Conservation (phyloP, 306 rosid species). For the Casuarina glauca region DNA sequence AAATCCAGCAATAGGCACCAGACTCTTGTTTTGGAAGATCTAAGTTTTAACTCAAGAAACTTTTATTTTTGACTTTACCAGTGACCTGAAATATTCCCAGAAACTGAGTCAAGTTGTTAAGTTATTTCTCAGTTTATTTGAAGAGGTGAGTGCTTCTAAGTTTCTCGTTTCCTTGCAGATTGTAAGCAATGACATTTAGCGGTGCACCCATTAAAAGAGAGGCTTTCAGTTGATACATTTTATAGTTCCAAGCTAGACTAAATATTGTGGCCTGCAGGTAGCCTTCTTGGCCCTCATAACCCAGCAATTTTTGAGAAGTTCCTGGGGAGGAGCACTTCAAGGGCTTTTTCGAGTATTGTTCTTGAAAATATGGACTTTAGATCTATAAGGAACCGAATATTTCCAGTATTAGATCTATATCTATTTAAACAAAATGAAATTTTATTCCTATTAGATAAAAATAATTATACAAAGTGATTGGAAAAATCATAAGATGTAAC, state of each 20-base stretch:
- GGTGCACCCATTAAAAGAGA: constrained; percentile 21
- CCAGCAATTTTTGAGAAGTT: constrained; percentile 18
- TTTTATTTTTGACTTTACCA: background rate
- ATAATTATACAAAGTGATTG: too few species aligned
- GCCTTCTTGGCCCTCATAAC: constrained; percentile 23
- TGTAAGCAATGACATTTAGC: constrained; percentile 23
- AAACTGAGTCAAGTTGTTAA: background rate
- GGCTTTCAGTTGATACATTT: constrained; percentile 28
- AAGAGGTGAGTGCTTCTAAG: background rate
- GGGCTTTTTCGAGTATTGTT: constrained; percentile 13
- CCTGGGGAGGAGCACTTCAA: constrained; percentile 16
- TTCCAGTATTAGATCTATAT: too few species aligned
- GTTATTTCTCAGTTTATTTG: background rate
- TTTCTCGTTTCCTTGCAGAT: constrained; percentile 18
- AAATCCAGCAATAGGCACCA: background rate
- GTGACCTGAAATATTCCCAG: background rate
- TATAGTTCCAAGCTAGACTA: constrained; percentile 23
- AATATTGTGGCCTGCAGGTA: constrained; percentile 25
- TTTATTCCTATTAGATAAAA: too few species aligned
- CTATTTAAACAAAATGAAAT: too few species aligned
- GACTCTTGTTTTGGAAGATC: background rate
- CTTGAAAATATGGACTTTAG: too few species aligned
- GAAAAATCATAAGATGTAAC: too few species aligned
- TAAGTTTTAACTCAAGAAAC: background rate
- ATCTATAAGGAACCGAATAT: too few species aligned